phyloP scores from a whole-genome alignment of 2,329 filamentous ascomycete species.

The Cladorrhinum sp. region DNA sequence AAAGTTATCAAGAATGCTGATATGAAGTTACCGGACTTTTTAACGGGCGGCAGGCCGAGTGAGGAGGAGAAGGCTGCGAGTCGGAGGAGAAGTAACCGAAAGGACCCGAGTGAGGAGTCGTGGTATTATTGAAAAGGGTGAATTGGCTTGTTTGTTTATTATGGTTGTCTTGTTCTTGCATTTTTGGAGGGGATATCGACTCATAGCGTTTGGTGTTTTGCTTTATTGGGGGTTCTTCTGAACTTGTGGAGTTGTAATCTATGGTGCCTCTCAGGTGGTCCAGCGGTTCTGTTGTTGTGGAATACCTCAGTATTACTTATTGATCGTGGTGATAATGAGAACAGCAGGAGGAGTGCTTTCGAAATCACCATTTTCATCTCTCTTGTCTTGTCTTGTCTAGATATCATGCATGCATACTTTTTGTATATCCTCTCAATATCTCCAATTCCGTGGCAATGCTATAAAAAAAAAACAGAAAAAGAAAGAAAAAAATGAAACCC shows the following conservation, averaged over 20 bases:
- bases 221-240: not conserved
- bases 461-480: not conserved
- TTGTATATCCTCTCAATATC: not conserved
- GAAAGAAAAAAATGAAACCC: not conserved
- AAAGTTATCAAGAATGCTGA: no score
- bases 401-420: not conserved
- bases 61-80: no score
- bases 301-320: no score
- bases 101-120: no score
- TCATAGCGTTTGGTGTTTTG: not conserved
- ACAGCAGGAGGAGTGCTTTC: no score
- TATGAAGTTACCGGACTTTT: no score
- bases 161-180: not conserved
- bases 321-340: no score
- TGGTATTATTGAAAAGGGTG: no score
- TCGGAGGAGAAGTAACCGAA: no score
- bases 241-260: not conserved
- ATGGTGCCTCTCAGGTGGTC: no score
- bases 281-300: no score
- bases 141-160: not conserved
- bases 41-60: no score
- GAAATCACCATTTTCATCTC: not conserved
- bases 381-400: not conserved
- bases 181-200: not conserved
- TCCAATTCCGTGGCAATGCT: not conserved